Evolutionary conservation across 2,329 filamentous ascomycete genomes (phyloP), one percentile per base, ranked within the genome.

Genomic region (Neofusicoccum umdonicola): DNA sequence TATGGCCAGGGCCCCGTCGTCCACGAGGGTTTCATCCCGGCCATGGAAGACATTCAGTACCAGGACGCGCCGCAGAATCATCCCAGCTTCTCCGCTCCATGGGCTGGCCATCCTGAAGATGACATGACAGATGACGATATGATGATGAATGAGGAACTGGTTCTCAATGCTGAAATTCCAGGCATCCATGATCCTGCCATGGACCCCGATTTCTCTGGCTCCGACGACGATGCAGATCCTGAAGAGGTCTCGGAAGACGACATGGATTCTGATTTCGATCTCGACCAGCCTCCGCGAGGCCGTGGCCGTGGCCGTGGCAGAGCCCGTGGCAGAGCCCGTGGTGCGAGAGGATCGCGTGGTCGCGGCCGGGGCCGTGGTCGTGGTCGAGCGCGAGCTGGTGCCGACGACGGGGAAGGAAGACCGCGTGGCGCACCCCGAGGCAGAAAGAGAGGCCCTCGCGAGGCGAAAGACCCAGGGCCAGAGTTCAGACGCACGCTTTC

Each of bases 401-500:
- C n/a, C 63, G 54, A 62, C 48, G n/a, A 39, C 51, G 57, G 63
- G 9, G 35, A 72, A 71, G 67, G 62, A 42, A 62, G 56, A 56
- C 47, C 58, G 62, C 66, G 41, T 17, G 70, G 68, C 47, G 44
- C 54, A 22, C 56, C 71, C 69, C 12, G 67, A 69, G 56, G 72
- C 72, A 54, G 74, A n/a, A 71, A 69, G 39, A 73, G 74, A 69
- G 79, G 80, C 15, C 79, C 79, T 54, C 77, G 78, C 34, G 87
- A 88, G 72, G 84, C 87, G 27, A 87, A 86, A 8, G 89, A 91
- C 72, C 89, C 88, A 15, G 86, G 88, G 50, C 87, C 84, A 45
- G 88, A 92, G 69, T 91, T 93, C 74, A 91, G 89, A 70, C 81
- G 85, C 45, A 81, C 88, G 47, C 82, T 93, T 56, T 83, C 85